Percentiles rank a stretch among this genome's conserved stretches.
phyloP scores from a whole-genome alignment of 2,329 filamentous ascomycete species.

The Paracorniculantispora psalliotae region DNA sequence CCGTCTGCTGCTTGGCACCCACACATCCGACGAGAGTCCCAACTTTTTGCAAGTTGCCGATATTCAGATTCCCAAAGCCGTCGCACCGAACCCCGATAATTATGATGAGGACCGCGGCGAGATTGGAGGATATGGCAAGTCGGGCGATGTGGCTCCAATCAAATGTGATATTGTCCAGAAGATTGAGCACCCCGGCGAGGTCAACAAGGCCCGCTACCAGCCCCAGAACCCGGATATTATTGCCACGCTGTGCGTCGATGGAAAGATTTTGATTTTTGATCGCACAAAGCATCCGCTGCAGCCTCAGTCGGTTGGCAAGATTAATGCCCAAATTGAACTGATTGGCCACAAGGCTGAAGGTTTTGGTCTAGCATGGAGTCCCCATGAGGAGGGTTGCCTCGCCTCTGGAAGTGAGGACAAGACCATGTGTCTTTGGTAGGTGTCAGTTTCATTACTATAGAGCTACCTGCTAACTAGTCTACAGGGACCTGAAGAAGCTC shows the following conservation, averaged over 20 bases:
- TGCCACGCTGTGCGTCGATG: conserved; percentile 84
- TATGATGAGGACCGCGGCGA: conserved; percentile 91
- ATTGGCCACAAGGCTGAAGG: conserved; percentile 83
- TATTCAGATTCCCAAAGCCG: conserved; percentile 82
- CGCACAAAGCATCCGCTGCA: conserved; percentile 84
- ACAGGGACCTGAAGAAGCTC: conserved; percentile 74
- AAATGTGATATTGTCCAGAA: conserved; percentile 91
- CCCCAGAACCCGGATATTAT: conserved; percentile 97
- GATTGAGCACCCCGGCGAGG: conserved; percentile 93
- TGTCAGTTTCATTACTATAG: not conserved
- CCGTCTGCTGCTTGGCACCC: conserved; percentile 86
- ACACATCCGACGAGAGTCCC: conserved; percentile 77
- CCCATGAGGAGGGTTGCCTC: conserved; percentile 73
- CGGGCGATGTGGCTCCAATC: conserved; percentile 63
- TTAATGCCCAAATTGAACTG: conserved; percentile 79
- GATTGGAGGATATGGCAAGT: conserved; percentile 86
- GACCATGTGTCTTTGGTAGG: conserved; percentile 85
- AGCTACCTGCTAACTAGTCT: conserved; percentile 15
- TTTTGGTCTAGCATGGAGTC: conserved; percentile 90
- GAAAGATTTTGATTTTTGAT: conserved; percentile 88
- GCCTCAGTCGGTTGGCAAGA: conserved; percentile 57
- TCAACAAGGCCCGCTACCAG: conserved; percentile 98
- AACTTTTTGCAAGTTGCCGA: conserved; percentile 96
- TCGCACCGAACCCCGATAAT: conserved; percentile 68
- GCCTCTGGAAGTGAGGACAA: conserved; percentile 88